Conservation (phyloP, 768 basidiomycete genomes). For the Hysterangium stoloniferum region DNA sequence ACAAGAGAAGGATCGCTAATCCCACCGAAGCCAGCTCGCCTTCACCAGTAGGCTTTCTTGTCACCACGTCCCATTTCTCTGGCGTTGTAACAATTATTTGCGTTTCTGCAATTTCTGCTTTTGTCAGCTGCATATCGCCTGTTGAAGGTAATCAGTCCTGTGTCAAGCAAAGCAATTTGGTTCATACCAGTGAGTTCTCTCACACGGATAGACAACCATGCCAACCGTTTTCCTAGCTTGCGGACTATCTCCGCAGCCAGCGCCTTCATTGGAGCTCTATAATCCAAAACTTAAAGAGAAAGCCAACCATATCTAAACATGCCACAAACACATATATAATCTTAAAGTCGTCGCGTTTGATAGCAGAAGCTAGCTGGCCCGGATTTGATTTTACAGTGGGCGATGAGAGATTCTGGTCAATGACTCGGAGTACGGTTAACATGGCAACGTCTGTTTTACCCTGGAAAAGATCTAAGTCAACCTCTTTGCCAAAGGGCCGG, state of each 20-base stretch:
- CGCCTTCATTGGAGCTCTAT: conserved; percentile 96
- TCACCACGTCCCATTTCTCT: conserved; percentile 99
- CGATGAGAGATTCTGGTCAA: conserved; percentile 57
- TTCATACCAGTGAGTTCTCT: conserved; percentile 79
- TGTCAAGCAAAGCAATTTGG: background rate
- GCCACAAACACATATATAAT: conserved; percentile 81
- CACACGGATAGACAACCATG: conserved; percentile 82
- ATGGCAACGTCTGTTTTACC: conserved; percentile 99
- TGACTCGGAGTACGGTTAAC: conserved; percentile 83
- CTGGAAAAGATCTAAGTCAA: conserved; percentile 30
- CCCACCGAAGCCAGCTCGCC: conserved; percentile 90
- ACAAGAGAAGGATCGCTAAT: background rate
- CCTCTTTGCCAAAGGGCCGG: background rate
- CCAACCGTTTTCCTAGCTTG: conserved; percentile 83
- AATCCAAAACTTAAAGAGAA: background rate
- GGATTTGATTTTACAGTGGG: conserved; percentile 20
- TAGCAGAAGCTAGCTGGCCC: conserved; percentile 36
- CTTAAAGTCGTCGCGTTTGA: conserved; percentile 75
- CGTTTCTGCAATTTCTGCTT: conserved; percentile 87
- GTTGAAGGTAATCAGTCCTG: background rate
- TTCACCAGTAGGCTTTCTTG: conserved; percentile 92
- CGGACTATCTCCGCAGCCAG: conserved; percentile 91
- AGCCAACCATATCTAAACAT: background rate
- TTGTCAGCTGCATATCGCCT: conserved; percentile 96
- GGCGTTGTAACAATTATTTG: conserved; percentile 99